Evolutionary conservation across 1,284 basidiomycete genomes (phyloP).

Genomic region (Clitocybe nebularis): DNA sequence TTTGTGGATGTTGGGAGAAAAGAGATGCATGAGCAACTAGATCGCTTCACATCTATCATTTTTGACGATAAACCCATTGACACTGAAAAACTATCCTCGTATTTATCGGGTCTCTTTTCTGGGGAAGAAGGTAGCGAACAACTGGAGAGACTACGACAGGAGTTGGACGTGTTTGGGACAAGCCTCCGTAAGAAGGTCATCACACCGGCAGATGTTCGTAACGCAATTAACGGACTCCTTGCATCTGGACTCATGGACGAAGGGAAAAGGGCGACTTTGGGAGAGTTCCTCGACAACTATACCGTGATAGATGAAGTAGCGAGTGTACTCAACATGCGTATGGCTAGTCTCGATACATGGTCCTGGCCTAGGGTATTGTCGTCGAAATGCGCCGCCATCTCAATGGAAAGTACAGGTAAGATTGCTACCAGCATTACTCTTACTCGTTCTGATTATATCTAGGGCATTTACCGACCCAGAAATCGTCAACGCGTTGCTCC

Average conservation of each 20-base stretch:
- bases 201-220: constrained; percentile 22
- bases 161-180: constrained; percentile 24
- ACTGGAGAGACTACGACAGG: constrained; percentile 26
- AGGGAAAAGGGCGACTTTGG: constrained; percentile 34
- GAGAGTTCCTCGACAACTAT: constrained; percentile 34
- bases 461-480: constrained; percentile 44
- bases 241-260: constrained; percentile 33
- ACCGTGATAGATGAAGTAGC: constrained; percentile 36
- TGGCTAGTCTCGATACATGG: constrained; percentile 36
- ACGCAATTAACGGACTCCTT: constrained; percentile 31
- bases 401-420: constrained; percentile 39
- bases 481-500: constrained; percentile 38
- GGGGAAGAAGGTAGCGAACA: constrained; percentile 24
- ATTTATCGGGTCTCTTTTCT: constrained; percentile 33
- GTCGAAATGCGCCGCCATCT: constrained; percentile 41
- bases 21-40: constrained; percentile 39
- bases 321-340: constrained; percentile 40
- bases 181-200: constrained; percentile 23
- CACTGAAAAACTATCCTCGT: constrained; percentile 24
- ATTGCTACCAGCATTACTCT: neutral
- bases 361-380: constrained; percentile 37
- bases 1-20: constrained; percentile 34
- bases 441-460: neutral
- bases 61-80: constrained; percentile 34
- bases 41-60: constrained; percentile 34